A percentile compares a stretch with the other conserved stretches of the same genome.
Evolutionary conservation across 148 eudicot species (phyloP).

Genomic region (Heliosperma pusillum): DNA sequence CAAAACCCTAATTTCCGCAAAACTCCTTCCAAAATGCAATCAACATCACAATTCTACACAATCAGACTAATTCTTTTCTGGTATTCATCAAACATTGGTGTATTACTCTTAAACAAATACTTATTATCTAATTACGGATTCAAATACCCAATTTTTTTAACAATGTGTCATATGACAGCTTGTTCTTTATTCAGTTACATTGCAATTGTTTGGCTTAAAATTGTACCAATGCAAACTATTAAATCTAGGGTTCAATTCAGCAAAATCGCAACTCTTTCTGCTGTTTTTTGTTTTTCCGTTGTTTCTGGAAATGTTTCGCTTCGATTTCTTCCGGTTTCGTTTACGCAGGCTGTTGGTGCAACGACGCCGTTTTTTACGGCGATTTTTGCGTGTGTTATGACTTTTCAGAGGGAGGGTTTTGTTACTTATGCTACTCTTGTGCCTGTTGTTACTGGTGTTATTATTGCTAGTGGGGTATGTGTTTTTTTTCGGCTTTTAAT

Average conservation of each 20-base stretch:
- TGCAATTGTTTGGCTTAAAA: conserved; percentile 60
- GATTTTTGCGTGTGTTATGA: conserved; percentile 66
- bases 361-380: conserved; percentile 90
- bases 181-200: conserved; percentile 75
- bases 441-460: conserved; percentile 76
- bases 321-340: conserved; percentile 67
- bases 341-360: conserved; percentile 78
- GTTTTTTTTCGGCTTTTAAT: neutral
- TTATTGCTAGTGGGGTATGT: conserved; percentile 87
- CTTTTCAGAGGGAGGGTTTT: conserved; percentile 67
- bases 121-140: conserved; percentile 72
- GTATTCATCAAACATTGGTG: conserved; percentile 90
- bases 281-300: conserved; percentile 66
- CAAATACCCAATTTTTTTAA: conserved; percentile 82
- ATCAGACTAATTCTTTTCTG: conserved; percentile 64
- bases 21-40: conserved; percentile 28
- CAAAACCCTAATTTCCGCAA: conserved; percentile 18
- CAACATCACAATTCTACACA: conserved; percentile 48
- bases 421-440: conserved; percentile 58
- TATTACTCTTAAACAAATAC: conserved; percentile 71
- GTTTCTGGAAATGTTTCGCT: conserved; percentile 77
- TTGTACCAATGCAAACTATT: conserved; percentile 66
- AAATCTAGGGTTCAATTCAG: conserved; percentile 62
- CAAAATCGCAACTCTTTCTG: conserved; percentile 60
- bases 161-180: conserved; percentile 95